Conservation (phyloP, 306 rosid species). For the Acacia confusa region DNA sequence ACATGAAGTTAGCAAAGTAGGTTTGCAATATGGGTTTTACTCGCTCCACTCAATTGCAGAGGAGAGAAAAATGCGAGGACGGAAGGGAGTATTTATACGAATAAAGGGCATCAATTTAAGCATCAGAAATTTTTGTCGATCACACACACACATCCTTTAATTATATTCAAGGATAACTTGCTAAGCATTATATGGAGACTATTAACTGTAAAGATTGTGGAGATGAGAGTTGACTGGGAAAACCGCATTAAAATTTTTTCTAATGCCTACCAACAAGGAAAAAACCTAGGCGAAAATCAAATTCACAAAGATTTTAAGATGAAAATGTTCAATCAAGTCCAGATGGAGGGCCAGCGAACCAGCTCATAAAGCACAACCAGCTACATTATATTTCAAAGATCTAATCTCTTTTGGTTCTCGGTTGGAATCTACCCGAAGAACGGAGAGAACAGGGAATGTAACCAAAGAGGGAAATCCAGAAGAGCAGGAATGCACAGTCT, state of each 20-base stretch:
- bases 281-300: neutral
- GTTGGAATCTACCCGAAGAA: neutral
- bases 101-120: no score
- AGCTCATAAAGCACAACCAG: neutral
- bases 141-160: neutral
- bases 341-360: neutral
- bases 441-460: neutral
- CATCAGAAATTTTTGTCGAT: neutral
- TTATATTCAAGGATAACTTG: neutral
- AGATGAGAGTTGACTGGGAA: no score
- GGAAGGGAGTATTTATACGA: no score
- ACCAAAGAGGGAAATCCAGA: conserved; percentile 13
- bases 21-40: no score
- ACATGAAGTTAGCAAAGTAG: no score
- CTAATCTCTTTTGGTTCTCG: neutral
- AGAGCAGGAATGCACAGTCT: conserved; percentile 23
- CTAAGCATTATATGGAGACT: neutral
- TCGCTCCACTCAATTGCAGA: no score
- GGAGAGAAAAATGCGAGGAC: neutral
- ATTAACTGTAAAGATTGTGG: no score
- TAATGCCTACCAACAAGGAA: neutral
- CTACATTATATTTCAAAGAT: neutral
- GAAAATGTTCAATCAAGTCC: neutral
- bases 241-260: no score
- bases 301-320: neutral